Conservation (phyloP, 257 asterid genomes). For the Capsicum pubescens region DNA sequence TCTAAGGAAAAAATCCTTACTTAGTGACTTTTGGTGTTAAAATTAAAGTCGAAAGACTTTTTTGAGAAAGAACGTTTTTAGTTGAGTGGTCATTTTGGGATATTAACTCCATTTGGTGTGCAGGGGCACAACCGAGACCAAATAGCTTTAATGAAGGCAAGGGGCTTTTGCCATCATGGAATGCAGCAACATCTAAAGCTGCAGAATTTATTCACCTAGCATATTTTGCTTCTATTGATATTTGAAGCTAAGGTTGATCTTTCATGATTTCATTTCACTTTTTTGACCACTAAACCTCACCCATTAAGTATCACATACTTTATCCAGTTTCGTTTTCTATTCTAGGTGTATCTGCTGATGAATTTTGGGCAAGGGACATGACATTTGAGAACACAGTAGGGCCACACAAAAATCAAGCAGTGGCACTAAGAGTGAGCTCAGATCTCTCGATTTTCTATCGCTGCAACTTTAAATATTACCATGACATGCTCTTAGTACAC, state of each 20-base stretch:
- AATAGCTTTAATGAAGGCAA: slow-evolving; percentile 24
- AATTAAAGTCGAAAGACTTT: too few relatives aligned
- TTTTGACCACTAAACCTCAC: not conserved
- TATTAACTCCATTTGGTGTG: not conserved
- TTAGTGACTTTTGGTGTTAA: too few relatives aligned
- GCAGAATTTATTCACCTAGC: not conserved
- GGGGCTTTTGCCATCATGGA: slow-evolving; percentile 57
- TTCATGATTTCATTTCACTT: not conserved
- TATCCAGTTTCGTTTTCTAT: not conserved
- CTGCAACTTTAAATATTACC: slow-evolving; percentile 74
- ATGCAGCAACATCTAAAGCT: slow-evolving; percentile 50
- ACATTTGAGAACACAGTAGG: slow-evolving; percentile 78
- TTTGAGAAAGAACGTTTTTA: too few relatives aligned
- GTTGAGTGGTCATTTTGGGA: not conserved
- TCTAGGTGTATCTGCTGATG: slow-evolving; percentile 63
- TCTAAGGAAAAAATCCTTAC: too few relatives aligned
- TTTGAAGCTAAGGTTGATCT: not conserved
- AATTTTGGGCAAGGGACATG: slow-evolving; percentile 81
- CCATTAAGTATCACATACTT: not conserved
- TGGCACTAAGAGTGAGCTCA: slow-evolving; percentile 58
- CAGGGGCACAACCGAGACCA: slow-evolving; percentile 30
- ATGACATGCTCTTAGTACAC: slow-evolving; percentile 67
- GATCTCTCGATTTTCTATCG: slow-evolving; percentile 62
- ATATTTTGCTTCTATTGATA: not conserved
- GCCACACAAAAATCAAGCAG: slow-evolving; percentile 68